Evolutionary conservation across 768 basidiomycete genomes (phyloP), one percentile per base, ranked within the genome.

Genomic region (Lactarius vividus): DNA sequence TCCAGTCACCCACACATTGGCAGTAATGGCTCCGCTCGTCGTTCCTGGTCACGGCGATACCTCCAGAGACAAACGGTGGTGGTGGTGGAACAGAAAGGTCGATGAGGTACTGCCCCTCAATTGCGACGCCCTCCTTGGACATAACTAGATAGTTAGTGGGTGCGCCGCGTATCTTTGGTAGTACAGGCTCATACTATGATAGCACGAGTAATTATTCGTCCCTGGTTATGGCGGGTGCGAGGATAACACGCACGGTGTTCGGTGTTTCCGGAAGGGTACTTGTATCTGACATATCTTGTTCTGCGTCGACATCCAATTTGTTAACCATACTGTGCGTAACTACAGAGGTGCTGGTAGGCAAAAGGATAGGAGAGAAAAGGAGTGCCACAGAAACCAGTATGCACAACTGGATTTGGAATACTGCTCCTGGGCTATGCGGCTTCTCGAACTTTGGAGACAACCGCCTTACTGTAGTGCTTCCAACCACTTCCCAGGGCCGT

Each of bases 21-120:
- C 33, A 23, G 11, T 18, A 44, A 65, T 20, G 16, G 42, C 8
- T 23, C 59, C 64, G n/a, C n/a, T 57, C 28, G 59, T 65, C 20
- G 64, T 65, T 65, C 59, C 57, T 40, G 44, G 18, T 8, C 53
- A 20, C 20, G 42, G 20, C 42, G 42, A 18, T 20, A 20, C 20
- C n/a, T n/a, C n/a, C 42, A 44, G 28, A 20, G 8, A n/a, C 49
- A 7, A 29, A 33, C 29, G 2, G 53, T 26, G 35, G 57, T 2
- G 39, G 40, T 23, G 33, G 59, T n/a, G 42, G 35, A 9, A 65
- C 35, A n/a, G 59, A 44, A 52, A 65, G 59, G 37, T 65, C 46
- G 39, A 65, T 31, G 28, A 46, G 13, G 20, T 64, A 64, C 3
- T 31, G 49, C 18, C 63, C 57, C 52, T 53, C 20, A 20, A 64